These are phyloP conservation scores for Beauveria scarabaeidicola DNA, from an alignment of 2,329 filamentous ascomycete species.

Conservation along the genomic window DNA sequence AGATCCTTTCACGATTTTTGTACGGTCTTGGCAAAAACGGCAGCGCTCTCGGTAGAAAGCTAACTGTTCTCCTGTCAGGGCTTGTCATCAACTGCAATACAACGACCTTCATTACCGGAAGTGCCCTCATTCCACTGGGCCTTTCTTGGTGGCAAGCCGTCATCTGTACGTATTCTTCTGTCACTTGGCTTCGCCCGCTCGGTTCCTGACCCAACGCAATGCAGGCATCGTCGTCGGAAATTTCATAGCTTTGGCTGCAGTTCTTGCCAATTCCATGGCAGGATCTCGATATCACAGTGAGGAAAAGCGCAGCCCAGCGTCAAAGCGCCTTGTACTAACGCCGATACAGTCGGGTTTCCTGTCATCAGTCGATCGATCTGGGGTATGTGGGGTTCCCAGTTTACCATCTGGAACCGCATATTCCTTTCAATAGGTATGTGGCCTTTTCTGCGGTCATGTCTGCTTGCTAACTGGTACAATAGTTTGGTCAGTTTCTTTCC, in stretches of 20 bases:
- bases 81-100: constrained; percentile 39
- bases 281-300: constrained; percentile 34
- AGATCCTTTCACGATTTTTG: constrained; percentile 36
- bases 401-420: constrained; percentile 34
- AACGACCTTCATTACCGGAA: constrained; percentile 32
- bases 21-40: constrained; percentile 15
- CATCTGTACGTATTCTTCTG: constrained; percentile 22
- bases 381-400: constrained; percentile 35
- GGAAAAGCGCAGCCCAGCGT: constrained; percentile 5
- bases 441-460: neutral
- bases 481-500: constrained; percentile 18
- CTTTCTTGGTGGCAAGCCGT: constrained; percentile 35
- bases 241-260: constrained; percentile 28
- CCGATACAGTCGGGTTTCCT: constrained; percentile 28
- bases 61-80: constrained; percentile 22
- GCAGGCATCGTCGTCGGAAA: constrained; percentile 30
- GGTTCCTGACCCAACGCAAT: neutral
- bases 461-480: constrained; percentile 5
- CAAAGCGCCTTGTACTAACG: neutral
- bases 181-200: neutral
- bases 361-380: constrained; percentile 29
- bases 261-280: constrained; percentile 35
- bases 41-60: neutral
- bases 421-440: constrained; percentile 31
- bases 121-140: constrained; percentile 32